These are phyloP conservation scores for Amanita subjunquillea DNA, from an alignment of 768 basidiomycete genomes.

Conservation along the genomic window DNA sequence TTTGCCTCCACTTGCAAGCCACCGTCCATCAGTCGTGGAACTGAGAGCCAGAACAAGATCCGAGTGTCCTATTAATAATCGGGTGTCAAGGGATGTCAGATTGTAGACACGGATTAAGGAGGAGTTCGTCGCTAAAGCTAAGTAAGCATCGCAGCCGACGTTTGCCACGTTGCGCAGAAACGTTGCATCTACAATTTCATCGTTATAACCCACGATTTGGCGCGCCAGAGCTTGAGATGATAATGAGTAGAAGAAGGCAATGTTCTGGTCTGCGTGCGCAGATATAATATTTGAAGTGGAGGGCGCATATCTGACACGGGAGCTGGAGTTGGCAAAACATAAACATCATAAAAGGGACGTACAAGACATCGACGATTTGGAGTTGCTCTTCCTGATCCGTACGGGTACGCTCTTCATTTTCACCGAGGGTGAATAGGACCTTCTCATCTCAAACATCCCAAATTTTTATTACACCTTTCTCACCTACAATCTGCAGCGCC, in stretches of 20 bases:
- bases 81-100: constrained; percentile 64
- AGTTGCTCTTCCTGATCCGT: constrained; percentile 67
- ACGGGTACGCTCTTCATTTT: constrained; percentile 30
- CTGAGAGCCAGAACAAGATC: constrained; percentile 89
- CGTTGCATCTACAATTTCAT: constrained; percentile 88
- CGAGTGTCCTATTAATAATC: constrained; percentile 78
- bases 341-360: constrained; percentile 22
- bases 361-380: constrained; percentile 81
- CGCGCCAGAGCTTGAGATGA: constrained; percentile 51
- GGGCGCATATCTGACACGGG: constrained; percentile 51
- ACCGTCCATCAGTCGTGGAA: constrained; percentile 47
- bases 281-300: constrained; percentile 60
- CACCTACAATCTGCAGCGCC: constrained; percentile 95
- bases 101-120: constrained; percentile 89
- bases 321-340: constrained; percentile 9
- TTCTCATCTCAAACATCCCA: constrained; percentile 73
- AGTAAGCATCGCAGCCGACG: constrained; percentile 44
- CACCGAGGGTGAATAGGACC: constrained; percentile 49
- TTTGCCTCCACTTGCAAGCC: constrained; percentile 89
- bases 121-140: constrained; percentile 97
- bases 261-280: constrained; percentile 94
- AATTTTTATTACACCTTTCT: constrained; percentile 75
- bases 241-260: constrained; percentile 74
- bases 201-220: constrained; percentile 94
- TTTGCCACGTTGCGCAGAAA: constrained; percentile 46